phyloP scores from a whole-genome alignment of 176 grass and related monocot species.

The Raddia distichophylla region DNA sequence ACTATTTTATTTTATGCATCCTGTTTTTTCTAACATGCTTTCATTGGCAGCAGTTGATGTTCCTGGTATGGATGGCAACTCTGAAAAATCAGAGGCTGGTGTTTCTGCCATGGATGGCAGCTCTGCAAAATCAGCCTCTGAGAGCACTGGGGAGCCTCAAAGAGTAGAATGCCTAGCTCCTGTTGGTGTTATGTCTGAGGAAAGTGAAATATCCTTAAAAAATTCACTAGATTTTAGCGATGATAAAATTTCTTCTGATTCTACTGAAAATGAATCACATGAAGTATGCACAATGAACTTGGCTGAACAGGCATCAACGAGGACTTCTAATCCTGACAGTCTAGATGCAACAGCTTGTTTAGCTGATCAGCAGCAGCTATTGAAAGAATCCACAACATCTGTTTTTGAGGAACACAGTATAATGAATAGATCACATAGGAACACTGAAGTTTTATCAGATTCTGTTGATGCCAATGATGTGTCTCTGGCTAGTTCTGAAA shows the following conservation, averaged over 20 bases:
- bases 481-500: constrained; percentile 27
- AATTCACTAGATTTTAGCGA: constrained; percentile 23
- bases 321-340: constrained; percentile 20
- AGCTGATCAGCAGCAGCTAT: constrained; percentile 33
- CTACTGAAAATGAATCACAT: constrained; percentile 29
- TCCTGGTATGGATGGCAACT: constrained; percentile 8
- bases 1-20: not conserved
- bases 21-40: constrained; percentile 34
- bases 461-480: constrained; percentile 23
- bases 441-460: constrained; percentile 24
- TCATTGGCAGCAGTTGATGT: constrained; percentile 42
- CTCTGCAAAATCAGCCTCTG: constrained; percentile 26
- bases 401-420: constrained; percentile 30
- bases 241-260: constrained; percentile 42
- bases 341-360: constrained; percentile 23
- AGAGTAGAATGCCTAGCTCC: constrained; percentile 13
- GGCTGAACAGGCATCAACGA: constrained; percentile 34
- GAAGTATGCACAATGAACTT: constrained; percentile 1
- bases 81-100: constrained; percentile 26
- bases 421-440: constrained; percentile 5
- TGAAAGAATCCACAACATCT: constrained; percentile 32
- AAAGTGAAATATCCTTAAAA: constrained; percentile 27
- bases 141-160: constrained; percentile 24
- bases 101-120: constrained; percentile 9
- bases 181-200: constrained; percentile 21